A percentile compares a stretch with the other conserved stretches of the same genome.
phyloP scores from a whole-genome alignment of 495 filamentous ascomycete species.

The Neurospora sublineolata region DNA sequence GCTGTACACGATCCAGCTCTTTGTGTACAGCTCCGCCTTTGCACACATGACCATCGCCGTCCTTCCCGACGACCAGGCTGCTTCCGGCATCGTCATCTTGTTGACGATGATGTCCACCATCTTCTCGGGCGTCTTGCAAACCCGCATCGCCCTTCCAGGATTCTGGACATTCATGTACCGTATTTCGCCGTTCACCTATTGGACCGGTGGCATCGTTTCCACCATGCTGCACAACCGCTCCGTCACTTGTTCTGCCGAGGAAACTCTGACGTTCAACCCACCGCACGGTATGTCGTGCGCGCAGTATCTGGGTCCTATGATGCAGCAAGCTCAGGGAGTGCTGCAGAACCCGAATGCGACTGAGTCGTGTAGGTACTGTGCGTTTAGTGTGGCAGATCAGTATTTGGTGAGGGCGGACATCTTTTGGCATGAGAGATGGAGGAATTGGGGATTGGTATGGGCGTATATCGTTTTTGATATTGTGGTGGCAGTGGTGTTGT shows the following conservation, averaged over 20 bases:
- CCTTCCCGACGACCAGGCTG: conserved; percentile 51
- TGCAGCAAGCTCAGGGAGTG: conserved; percentile 19
- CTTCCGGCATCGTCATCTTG: conserved; percentile 50
- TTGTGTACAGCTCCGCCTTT: conserved; percentile 51
- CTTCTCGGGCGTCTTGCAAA: conserved; percentile 37
- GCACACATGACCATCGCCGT: conserved; percentile 55
- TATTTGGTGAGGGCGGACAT: conserved; percentile 37
- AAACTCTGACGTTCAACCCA: conserved; percentile 41
- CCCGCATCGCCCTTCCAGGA: conserved; percentile 38
- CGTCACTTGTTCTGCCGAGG: conserved; percentile 42
- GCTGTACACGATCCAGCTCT: conserved; percentile 43
- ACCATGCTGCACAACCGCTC: conserved; percentile 38
- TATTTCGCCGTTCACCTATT: conserved; percentile 54
- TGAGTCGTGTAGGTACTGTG: conserved; percentile 35
- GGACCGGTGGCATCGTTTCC: conserved; percentile 44
- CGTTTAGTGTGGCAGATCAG: conserved; percentile 35
- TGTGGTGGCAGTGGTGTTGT: conserved; percentile 35
- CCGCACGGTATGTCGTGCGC: conserved; percentile 23
- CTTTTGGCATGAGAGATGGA: conserved; percentile 36
- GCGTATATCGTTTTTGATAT: conserved; percentile 44
- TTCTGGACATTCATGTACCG: conserved; percentile 73
- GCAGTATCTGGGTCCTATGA: conserved; percentile 14
- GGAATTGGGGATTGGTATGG: conserved; percentile 45
- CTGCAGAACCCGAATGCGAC: conserved; percentile 36
- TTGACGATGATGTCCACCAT: conserved; percentile 51